Conservation (phyloP, 208 protist species). For the Sergeia podlipaevii region DNA sequence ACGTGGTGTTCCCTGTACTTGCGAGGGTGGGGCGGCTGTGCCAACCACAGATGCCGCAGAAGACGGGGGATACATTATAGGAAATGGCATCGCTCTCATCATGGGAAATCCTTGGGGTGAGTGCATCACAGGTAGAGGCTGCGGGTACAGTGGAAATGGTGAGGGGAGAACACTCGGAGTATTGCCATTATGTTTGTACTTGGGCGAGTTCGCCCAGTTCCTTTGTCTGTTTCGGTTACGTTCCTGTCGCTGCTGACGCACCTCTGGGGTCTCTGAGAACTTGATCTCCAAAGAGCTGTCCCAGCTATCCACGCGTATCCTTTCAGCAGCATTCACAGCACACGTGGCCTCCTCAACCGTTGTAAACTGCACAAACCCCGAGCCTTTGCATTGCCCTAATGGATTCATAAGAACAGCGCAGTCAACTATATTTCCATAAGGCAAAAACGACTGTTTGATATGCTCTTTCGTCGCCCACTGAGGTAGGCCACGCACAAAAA, state of each 20-base stretch:
- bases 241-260: constrained; percentile 83
- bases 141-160: constrained; percentile 22
- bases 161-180: constrained; percentile 24
- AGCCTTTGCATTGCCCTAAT: constrained; percentile 90
- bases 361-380: constrained; percentile 86
- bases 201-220: constrained; percentile 63
- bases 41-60: not conserved
- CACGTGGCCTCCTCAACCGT: constrained; percentile 59
- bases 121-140: constrained; percentile 29
- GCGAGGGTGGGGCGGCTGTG: not conserved
- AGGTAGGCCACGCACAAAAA: constrained; percentile 84
- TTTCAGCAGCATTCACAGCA: constrained; percentile 45
- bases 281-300: constrained; percentile 73
- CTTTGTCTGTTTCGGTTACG: constrained; percentile 81
- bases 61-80: constrained; percentile 49
- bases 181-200: constrained; percentile 44
- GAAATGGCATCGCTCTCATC: constrained; percentile 34
- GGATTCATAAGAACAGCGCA: constrained; percentile 81
- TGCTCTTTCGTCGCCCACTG: constrained; percentile 89
- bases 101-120: constrained; percentile 51
- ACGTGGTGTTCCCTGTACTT: constrained; percentile 12
- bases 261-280: constrained; percentile 79
- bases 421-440: constrained; percentile 63
- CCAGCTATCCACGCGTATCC: constrained; percentile 73
- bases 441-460: constrained; percentile 56